Evolutionary conservation across 768 basidiomycete genomes (phyloP), one percentile per base, ranked within the genome.

Genomic region (Suillus subaureus): DNA sequence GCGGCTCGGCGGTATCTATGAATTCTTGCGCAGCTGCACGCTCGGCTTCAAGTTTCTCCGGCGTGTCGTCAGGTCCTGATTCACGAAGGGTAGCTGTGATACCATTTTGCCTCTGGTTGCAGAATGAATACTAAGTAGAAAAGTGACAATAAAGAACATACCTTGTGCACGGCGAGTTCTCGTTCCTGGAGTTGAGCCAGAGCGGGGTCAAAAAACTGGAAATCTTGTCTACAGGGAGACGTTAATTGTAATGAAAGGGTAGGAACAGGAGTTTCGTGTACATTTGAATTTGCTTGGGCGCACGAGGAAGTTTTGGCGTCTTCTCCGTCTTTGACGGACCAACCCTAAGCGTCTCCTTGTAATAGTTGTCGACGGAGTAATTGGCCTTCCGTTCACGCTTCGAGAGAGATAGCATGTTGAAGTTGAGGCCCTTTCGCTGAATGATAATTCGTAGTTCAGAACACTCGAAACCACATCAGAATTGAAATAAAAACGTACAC

Each of bases 331-430:
- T 94, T 23, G 88, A 87, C 1, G 91, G 87, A 0, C 92, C 91
- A 11, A 87, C 87, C 16, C 93, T 89, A 71, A 98, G 82, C 0
- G 92, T 90, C 73, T 96, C 94, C 77, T 96, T 93, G 85, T 96
- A 97, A 77, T 99, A 99, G 60, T 86, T 89, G 72, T 98, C 96
- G 42, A 98, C 92, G 0, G 94, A 96, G 77, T 97, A 98, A 72
- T 96, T 97, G 39, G 88, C 86, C 78, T 96, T 96, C 67, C 97
- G 88, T 76, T 96, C 95, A 5, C 97, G 89, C 80, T 98, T 99
- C 45, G 93, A 94, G 23, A 97, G 83, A 33, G 96, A 93, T 5
- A 94, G 81, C 68, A 94, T 86, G 69, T 90, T 92, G 73, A 94
- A 83, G 70, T 88, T 89, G 57, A 93, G 82, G 3, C 79, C 68